Base-by-base conservation (phyloP, 1,284 basidiomycete genomes). In the Phlebopus sp. region DNA sequence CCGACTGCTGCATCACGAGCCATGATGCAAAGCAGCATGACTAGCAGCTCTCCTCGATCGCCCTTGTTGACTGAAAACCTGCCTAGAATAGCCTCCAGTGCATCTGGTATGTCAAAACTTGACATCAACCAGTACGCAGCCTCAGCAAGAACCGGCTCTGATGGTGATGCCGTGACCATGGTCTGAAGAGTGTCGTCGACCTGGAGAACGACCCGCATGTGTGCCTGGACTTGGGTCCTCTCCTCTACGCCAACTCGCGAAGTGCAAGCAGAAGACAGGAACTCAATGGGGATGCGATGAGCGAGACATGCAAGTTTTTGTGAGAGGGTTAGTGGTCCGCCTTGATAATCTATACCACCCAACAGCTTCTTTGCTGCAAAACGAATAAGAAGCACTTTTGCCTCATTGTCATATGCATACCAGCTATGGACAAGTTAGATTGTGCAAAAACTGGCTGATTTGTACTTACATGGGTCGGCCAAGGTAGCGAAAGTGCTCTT, bases 131-230 rank as follows among this genome's bases (percentile, higher is more conserved):
- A 17, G 37, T 35, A 47, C 2, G 61, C 52, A 7, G 54, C 63
- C 52, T 66, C 61, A 10, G 59, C 53, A 4, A 64, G 53, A n/a
- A 62, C 23, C 5, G 63, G 62, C 45, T 66, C 61, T n/a, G 62
- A 62, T 19, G 54, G 49, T 8, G 49, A 43, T 13, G 51, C 30
- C 1, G 67, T 68, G 25, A 52, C 42, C 51, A 66, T 55, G 38
- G 29, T 52, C 38, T 59, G 52, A 29, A 61, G 53, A 9, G 46
- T 50, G 2, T 44, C 14, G 31, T 54, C 38, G 32, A 60, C 49
- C 9, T 51, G 53, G 25, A 68, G 54, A 44, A 63, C 58, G 15
- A 69, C 46, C 3, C 65, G 59, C 55, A 67, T 53, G 42, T 70
- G 66, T 2, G 42, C 37, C 34, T 63, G 58, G 8, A 68, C 66